Evolutionary conservation across 1,139 yeast species (phyloP).

Genomic region (Kodamaea sp.): DNA sequence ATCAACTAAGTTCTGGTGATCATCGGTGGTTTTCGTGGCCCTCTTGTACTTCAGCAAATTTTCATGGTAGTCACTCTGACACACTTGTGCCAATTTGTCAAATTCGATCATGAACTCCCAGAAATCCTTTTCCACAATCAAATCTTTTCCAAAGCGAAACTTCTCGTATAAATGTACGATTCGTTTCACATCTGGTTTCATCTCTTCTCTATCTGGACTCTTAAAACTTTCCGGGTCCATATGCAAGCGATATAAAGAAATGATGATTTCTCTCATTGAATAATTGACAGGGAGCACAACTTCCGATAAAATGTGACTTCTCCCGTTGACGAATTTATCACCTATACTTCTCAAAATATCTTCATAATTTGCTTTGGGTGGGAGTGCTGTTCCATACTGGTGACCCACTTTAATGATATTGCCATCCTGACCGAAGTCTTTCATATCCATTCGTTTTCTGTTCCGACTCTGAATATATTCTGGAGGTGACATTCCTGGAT

Average conservation of each 20-base stretch:
- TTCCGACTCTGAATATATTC: slow-evolving; percentile 37
- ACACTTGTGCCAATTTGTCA: slow-evolving; percentile 16
- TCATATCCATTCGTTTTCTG: slow-evolving; percentile 8
- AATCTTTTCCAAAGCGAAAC: slow-evolving; percentile 65
- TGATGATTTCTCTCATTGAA: slow-evolving; percentile 51
- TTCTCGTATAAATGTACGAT: slow-evolving; percentile 65
- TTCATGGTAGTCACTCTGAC: slow-evolving; percentile 11
- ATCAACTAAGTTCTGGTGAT: slow-evolving; percentile 4
- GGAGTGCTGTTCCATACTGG: slow-evolving; percentile 31
- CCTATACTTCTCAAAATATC: slow-evolving; percentile 62
- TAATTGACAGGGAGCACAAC: slow-evolving; percentile 40
- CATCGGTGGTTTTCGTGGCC: slow-evolving; percentile 1
- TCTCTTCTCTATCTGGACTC: slow-evolving; percentile 5
- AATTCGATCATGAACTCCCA: slow-evolving; percentile 51
- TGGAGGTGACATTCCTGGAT: slow-evolving; percentile 64
- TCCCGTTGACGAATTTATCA: slow-evolving; percentile 40
- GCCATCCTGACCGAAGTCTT: slow-evolving; percentile 2
- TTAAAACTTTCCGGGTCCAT: slow-evolving; percentile 12
- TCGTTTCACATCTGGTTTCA: slow-evolving; percentile 24
- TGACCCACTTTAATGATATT: not conserved
- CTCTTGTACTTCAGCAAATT: slow-evolving; percentile 2
- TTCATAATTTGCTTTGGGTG: slow-evolving; percentile 62
- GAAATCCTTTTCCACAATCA: slow-evolving; percentile 62
- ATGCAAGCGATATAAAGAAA: slow-evolving; percentile 21
- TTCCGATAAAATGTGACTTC: slow-evolving; percentile 28